Evolutionary conservation across 176 grass and related monocot genomes (phyloP).

Genomic region (Oryza brachyantha): DNA sequence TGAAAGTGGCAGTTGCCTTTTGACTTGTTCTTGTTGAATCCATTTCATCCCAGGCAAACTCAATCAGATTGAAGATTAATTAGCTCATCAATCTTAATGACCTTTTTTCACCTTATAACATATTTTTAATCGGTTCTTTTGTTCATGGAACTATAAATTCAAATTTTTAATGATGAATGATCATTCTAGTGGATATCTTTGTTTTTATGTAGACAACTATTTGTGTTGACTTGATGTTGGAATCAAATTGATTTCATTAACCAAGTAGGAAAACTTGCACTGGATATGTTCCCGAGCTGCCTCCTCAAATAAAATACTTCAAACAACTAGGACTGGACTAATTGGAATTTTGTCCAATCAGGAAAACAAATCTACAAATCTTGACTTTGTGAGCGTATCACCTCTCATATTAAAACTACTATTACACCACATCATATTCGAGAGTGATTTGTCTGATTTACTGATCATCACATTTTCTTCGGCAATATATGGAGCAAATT

Average conservation of each 20-base stretch:
- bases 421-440: not conserved
- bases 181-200: not conserved
- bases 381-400: not conserved
- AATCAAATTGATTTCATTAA: not conserved
- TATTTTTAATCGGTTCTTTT: not conserved
- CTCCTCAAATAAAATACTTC: not conserved
- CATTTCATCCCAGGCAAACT: not conserved
- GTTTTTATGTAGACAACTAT: not conserved
- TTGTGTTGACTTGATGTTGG: conserved; percentile 2
- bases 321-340: not conserved
- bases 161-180: not conserved
- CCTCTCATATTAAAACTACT: not conserved
- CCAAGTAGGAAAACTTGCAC: not conserved
- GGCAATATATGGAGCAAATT: not conserved
- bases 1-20: not conserved
- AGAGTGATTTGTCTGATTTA: not conserved
- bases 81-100: not conserved
- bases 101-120: not conserved
- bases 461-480: not conserved
- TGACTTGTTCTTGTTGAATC: not conserved
- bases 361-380: not conserved
- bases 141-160: not conserved
- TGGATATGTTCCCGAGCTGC: not conserved
- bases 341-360: not conserved
- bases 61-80: not conserved